Base-by-base conservation (phyloP, 495 filamentous ascomycete species). In the Penicillium paradoxum region DNA sequence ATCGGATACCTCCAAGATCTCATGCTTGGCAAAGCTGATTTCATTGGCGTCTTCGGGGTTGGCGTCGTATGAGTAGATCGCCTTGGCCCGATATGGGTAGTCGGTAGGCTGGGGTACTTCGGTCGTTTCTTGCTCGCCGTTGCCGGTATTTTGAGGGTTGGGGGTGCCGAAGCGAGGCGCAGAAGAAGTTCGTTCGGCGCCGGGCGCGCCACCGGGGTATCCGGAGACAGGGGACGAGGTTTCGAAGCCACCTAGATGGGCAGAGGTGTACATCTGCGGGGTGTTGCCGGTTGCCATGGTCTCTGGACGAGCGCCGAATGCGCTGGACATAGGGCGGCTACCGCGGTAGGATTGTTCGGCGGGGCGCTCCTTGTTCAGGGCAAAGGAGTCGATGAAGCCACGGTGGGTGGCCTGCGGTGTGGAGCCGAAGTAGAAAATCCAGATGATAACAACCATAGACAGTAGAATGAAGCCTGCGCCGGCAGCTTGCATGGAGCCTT, bases 381-480 rank as follows among this genome's bases (percentile, higher is more conserved):
- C 91, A 60, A 96, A 97, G 2, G 92, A 96, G 71, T 99, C 95
- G 55, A 97, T 87, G 65, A 92, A 95, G 34, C 88, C 85, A 50
- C 91, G 89, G 56, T 91, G 88, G 48, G 84, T 77, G n/a, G 91
- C 89, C 46, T 89, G 85, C 6, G 95, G 91, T 2, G 88, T 84
- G 7, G 93, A 96, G 51, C 93, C 93, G 62, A 95, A 99, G 74
- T 97, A 96, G 73, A 96, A 95, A 54, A 97, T 96, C 93, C 93
- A 99, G 42, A 97, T 82, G 62, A 97, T 88, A 64, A 88, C 83
- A 47, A 97, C 85, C 84, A 97, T 97, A 30, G 92, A 89, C 27
- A 97, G 77, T n/a, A 97, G 78, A 54, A 99, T 97, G 67, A 92
- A 91, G 14, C 93, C 93, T 58, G 95, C 95, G 18, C 89, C 87